Conservation (phyloP, 176 grass and related monocot species). For the maize (Zea mays) region Zm-B73-REFERENCE-NAM-5.0 NC_050100.1:128808001-128808500, state of each 20-base stretch:
- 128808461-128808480: constrained; percentile 30
- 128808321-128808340: constrained; percentile 11
- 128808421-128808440: too few relatives aligned
- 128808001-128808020: not conserved
- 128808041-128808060: not conserved
- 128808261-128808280: not conserved
- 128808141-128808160: constrained; percentile 6
- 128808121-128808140: constrained; percentile 15
- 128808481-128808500: constrained; percentile 27
- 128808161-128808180: constrained; percentile 45
- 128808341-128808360: not conserved
- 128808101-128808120: constrained; percentile 39
- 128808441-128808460: not conserved
- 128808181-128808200: constrained; percentile 42
- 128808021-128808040: constrained; percentile 27
- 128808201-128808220: constrained; percentile 13
- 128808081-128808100: constrained; percentile 33
- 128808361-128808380: constrained; percentile 3
- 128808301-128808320: constrained; percentile 1
- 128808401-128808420: too few relatives aligned
- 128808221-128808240: constrained; percentile 34
- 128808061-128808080: constrained; percentile 25
- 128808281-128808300: not conserved
- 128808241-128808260: not conserved
- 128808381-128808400: not conserved